Evolutionary conservation across 2,329 filamentous ascomycete genomes (phyloP).

Genomic region (Aphanocladium album): DNA sequence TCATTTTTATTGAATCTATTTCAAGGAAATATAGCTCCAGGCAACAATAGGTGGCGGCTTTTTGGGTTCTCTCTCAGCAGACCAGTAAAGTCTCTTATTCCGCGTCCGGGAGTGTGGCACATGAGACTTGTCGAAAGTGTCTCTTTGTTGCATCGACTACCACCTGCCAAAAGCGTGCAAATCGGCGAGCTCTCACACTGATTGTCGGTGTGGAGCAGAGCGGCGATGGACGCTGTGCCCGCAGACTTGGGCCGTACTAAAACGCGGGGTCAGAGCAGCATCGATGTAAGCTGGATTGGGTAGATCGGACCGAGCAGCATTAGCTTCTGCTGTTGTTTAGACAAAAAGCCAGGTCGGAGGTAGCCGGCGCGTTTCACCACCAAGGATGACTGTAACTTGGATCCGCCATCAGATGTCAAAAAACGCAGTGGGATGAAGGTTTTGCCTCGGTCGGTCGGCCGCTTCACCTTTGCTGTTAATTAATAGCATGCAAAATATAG

Average conservation of each 20-base stretch:
- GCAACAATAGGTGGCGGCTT: background rate
- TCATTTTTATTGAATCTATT: background rate
- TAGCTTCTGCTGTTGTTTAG: background rate
- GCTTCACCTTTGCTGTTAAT: background rate
- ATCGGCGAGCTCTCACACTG: background rate
- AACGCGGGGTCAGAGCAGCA: conserved; percentile 1
- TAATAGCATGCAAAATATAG: background rate
- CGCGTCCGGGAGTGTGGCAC: background rate
- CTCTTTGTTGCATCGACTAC: background rate
- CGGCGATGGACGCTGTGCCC: background rate
- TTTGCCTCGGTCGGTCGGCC: background rate
- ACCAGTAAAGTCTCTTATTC: background rate
- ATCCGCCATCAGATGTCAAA: background rate
- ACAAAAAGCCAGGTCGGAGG: background rate
- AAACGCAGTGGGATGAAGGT: background rate
- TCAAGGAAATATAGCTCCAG: background rate
- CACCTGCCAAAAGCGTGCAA: conserved; percentile 2
- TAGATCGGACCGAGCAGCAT: background rate
- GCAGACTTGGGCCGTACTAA: background rate
- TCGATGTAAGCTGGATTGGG: background rate
- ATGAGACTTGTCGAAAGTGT: background rate
- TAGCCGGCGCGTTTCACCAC: background rate
- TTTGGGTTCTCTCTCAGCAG: background rate
- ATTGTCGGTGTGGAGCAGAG: background rate
- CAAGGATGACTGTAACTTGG: background rate